Evolutionary conservation across 2,329 filamentous ascomycete genomes (phyloP).

Genomic region (Neurospora crassa): DNA sequence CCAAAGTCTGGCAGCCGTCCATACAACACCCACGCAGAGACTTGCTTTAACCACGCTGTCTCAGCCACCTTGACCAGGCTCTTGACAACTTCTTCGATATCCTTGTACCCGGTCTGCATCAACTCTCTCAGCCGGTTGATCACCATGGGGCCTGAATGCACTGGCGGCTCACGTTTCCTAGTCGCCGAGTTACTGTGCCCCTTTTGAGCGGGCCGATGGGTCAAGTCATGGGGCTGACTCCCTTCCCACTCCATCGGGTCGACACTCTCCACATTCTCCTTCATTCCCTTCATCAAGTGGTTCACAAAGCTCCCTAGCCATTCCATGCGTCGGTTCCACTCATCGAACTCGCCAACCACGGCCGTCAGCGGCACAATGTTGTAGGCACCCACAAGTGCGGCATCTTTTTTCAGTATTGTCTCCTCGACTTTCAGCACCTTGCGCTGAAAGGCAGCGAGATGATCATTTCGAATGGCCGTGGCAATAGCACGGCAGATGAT

Average conservation of each 20-base stretch:
- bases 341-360: conserved; percentile 75
- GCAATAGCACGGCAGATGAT: conserved; percentile 83
- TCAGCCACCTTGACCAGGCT: conserved; percentile 72
- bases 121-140: conserved; percentile 70
- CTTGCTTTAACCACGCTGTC: conserved; percentile 81
- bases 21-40: conserved; percentile 85
- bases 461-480: conserved; percentile 61
- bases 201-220: conserved; percentile 8
- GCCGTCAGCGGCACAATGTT: conserved; percentile 86
- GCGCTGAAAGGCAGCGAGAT: conserved; percentile 71
- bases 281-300: conserved; percentile 46
- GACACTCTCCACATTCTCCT: not conserved
- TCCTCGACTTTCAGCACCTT: conserved; percentile 80
- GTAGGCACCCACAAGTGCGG: conserved; percentile 77
- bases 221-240: not conserved
- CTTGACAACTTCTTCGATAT: conserved; percentile 69
- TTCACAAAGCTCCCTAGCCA: conserved; percentile 72
- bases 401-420: conserved; percentile 65
- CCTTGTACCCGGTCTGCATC: conserved; percentile 77
- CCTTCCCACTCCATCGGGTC: conserved; percentile 7
- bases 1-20: conserved; percentile 73
- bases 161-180: conserved; percentile 30
- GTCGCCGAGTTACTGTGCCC: conserved; percentile 14
- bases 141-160: conserved; percentile 53
- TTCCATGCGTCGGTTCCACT: conserved; percentile 73